These are phyloP conservation scores for Blastocystis sp. DNA, from an alignment of 352 stramenopile genomes.

Conservation along the genomic window DNA sequence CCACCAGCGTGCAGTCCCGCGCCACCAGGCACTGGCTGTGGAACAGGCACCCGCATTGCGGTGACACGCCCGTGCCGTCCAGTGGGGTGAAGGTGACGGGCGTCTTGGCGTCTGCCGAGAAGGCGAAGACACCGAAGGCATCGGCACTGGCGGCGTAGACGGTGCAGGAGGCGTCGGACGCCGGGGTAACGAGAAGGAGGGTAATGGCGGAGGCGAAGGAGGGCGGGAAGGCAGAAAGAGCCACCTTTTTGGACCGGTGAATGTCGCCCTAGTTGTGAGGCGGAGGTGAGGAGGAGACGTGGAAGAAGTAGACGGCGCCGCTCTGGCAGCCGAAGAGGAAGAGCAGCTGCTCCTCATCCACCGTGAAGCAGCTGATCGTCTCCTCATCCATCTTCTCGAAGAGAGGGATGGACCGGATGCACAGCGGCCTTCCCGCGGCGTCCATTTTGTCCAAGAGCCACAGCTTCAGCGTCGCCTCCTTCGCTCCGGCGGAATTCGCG, in stretches of 20 bases:
- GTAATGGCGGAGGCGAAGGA: background rate
- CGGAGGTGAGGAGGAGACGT: background rate
- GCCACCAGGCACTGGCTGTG: background rate
- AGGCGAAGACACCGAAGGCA: conserved; percentile 2
- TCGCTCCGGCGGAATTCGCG: background rate
- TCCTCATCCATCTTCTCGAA: conserved; percentile 68
- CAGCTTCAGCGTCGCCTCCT: conserved; percentile 47
- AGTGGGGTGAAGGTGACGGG: conserved; percentile 8
- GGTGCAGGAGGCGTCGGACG: background rate
- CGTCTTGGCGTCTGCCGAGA: conserved; percentile 20
- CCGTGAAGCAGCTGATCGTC: conserved; percentile 18
- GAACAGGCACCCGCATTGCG: background rate
- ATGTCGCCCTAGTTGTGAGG: background rate
- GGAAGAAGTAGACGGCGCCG: conserved; percentile 18
- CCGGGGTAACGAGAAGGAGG: background rate
- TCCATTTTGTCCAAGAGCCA: conserved; percentile 51
- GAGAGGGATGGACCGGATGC: conserved; percentile 24
- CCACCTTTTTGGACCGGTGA: conserved; percentile 32
- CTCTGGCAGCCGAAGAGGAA: conserved; percentile 28
- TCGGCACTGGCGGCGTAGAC: background rate
- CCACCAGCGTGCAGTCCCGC: background rate
- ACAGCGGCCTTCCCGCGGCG: conserved; percentile 31
- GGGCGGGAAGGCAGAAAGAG: background rate
- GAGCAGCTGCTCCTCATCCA: conserved; percentile 15
- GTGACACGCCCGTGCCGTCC: background rate